Percentiles rank a stretch among this genome's conserved stretches.
Evolutionary conservation across 495 filamentous ascomycete genomes (phyloP).

Genomic region (Emericellopsis terricola): DNA sequence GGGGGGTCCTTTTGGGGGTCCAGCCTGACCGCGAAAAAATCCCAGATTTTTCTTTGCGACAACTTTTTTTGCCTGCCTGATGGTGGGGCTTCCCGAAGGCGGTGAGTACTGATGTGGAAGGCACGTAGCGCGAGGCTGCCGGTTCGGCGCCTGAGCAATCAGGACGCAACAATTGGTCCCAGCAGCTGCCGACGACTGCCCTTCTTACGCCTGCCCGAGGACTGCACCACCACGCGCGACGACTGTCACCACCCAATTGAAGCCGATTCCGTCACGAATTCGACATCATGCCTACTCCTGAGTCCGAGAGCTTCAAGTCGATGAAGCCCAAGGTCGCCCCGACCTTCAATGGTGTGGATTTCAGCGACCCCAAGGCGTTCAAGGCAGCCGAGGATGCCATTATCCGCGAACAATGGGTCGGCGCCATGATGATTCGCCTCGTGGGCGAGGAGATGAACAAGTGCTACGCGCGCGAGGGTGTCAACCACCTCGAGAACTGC

Average conservation of each 20-base stretch:
- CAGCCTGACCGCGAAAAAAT: constrained; percentile 8
- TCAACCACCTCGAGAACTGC: constrained; percentile 97
- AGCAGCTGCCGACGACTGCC: not conserved
- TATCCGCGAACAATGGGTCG: constrained; percentile 93
- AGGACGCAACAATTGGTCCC: not conserved
- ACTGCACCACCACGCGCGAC: not conserved
- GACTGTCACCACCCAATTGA: not conserved
- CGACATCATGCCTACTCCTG: constrained; percentile 59
- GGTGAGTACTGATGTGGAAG: too few relatives aligned
- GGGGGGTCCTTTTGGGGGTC: constrained; percentile 3
- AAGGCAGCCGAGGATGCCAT: constrained; percentile 92
- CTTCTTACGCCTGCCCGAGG: not conserved
- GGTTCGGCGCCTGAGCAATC: not conserved
- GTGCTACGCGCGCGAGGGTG: constrained; percentile 86
- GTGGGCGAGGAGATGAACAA: constrained; percentile 89
- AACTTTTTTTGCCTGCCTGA: constrained; percentile 5
- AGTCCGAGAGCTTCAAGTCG: constrained; percentile 80
- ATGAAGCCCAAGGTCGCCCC: constrained; percentile 88
- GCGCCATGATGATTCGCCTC: constrained; percentile 88
- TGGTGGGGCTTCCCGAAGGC: constrained; percentile 10
- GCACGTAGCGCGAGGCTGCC: not conserved
- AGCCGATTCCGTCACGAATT: not conserved
- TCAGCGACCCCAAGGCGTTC: constrained; percentile 71
- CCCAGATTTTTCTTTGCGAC: constrained; percentile 1
- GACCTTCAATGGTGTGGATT: constrained; percentile 94